Conservation (phyloP, 163 green algal species). For the Scenedesmus sp. region DNA sequence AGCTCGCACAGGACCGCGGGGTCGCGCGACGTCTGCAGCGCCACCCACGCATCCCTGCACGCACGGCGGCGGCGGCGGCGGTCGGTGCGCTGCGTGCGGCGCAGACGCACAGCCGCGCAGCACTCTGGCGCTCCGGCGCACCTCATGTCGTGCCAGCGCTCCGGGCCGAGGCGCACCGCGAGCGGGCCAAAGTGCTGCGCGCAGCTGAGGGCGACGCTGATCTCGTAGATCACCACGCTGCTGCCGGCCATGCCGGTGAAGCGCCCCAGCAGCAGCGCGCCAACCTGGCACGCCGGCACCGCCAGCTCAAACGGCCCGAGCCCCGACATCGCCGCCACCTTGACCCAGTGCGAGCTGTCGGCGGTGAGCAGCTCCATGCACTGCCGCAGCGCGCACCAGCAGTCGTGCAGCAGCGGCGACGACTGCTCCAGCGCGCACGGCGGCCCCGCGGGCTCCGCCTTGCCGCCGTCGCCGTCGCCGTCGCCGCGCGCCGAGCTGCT, state of each 20-base stretch:
- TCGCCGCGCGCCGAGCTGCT: constrained; percentile 11
- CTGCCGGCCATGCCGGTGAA: constrained; percentile 38
- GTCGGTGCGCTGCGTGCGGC: background rate
- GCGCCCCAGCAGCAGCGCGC: constrained; percentile 34
- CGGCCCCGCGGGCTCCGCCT: background rate
- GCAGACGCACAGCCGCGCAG: background rate
- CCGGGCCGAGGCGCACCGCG: constrained; percentile 22
- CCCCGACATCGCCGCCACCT: constrained; percentile 40
- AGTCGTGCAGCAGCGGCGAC: constrained; percentile 23
- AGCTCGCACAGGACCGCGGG: constrained; percentile 44
- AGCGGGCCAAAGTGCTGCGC: constrained; percentile 39
- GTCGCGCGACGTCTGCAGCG: constrained; percentile 49
- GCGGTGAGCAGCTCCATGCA: constrained; percentile 43
- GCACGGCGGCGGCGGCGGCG: background rate
- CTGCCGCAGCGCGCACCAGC: constrained; percentile 43
- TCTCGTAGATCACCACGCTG: constrained; percentile 47
- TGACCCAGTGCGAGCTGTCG: constrained; percentile 47
- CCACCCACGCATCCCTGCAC: constrained; percentile 49
- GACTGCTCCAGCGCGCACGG: constrained; percentile 8
- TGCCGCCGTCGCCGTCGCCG: background rate
- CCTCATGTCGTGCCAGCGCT: constrained; percentile 61
- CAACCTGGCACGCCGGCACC: constrained; percentile 34
- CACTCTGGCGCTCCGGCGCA: background rate
- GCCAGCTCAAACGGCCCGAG: constrained; percentile 36
- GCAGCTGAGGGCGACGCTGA: constrained; percentile 42